Conservation (phyloP, 805 yeast species). For the Yarrowia divulgata region DNA sequence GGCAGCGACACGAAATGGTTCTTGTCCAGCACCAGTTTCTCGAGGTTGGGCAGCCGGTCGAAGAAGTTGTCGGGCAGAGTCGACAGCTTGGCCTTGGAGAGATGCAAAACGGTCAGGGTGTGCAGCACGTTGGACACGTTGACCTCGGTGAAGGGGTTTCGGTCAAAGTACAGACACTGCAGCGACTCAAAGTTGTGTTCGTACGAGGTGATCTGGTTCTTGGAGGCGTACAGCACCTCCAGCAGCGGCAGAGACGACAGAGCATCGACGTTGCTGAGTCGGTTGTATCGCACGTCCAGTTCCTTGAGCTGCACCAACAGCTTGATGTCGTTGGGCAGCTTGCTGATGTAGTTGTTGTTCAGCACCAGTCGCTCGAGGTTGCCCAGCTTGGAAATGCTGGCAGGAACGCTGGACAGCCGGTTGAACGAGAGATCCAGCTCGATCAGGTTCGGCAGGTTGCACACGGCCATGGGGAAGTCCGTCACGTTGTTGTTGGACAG, state of each 20-base stretch:
- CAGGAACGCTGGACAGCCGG: slow-evolving; percentile 67
- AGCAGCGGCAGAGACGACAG: slow-evolving; percentile 65
- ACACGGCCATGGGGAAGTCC: slow-evolving; percentile 64
- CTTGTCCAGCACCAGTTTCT: slow-evolving; percentile 75
- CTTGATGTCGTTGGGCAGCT: slow-evolving; percentile 62
- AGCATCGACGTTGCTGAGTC: slow-evolving; percentile 59
- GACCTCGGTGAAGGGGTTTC: slow-evolving; percentile 82
- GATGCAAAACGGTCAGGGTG: slow-evolving; percentile 71
- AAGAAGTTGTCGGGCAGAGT: slow-evolving; percentile 72
- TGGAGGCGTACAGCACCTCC: slow-evolving; percentile 76
- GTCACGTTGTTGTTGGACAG: slow-evolving; percentile 77
- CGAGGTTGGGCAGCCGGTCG: slow-evolving; percentile 66
- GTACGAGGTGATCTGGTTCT: slow-evolving; percentile 76
- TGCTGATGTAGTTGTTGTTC: slow-evolving; percentile 71
- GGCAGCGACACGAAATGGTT: slow-evolving; percentile 85
- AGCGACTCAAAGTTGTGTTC: slow-evolving; percentile 67
- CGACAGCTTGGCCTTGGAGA: slow-evolving; percentile 83
- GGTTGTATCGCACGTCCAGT: slow-evolving; percentile 78
- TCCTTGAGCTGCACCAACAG: slow-evolving; percentile 66
- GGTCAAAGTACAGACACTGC: slow-evolving; percentile 73
- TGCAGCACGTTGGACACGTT: slow-evolving; percentile 61
- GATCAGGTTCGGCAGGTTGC: slow-evolving; percentile 62
- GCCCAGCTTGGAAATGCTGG: slow-evolving; percentile 62
- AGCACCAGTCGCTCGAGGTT: slow-evolving; percentile 73
- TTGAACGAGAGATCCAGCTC: slow-evolving; percentile 86